A percentile compares a stretch with the other conserved stretches of the same genome.
Conservation (phyloP, 257 asterid species). For the Solanum appendiculatum region DNA sequence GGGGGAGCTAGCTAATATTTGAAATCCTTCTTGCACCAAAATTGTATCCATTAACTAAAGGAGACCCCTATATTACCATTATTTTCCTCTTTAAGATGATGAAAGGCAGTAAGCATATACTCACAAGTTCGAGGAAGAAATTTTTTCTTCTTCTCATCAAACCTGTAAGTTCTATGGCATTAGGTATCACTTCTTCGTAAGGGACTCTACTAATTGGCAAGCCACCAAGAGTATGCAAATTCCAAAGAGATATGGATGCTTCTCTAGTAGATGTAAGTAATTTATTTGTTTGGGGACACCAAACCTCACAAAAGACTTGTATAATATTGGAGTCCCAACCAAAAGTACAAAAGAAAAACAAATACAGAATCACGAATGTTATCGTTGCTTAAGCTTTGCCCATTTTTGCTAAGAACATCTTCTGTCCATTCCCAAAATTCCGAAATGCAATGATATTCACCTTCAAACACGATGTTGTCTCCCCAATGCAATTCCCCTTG, state of each 20-base stretch:
- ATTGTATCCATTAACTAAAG: not conserved
- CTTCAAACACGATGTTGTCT: not conserved
- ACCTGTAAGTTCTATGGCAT: not conserved
- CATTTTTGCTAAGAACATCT: not conserved
- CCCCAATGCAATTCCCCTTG: not conserved
- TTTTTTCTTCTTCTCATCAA: not conserved
- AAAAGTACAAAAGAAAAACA: too few relatives aligned
- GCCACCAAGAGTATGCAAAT: not conserved
- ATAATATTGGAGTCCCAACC: not conserved
- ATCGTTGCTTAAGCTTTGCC: not conserved
- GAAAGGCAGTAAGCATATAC: not conserved
- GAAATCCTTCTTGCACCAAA: not conserved
- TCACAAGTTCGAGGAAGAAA: not conserved
- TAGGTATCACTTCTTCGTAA: not conserved
- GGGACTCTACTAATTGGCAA: not conserved
- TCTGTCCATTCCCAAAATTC: not conserved
- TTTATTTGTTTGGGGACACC: not conserved
- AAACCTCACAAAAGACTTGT: not conserved
- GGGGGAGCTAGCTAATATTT: not conserved
- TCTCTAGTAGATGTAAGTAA: not conserved
- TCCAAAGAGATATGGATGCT: not conserved
- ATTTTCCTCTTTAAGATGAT: not conserved
- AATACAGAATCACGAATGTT: too few relatives aligned
- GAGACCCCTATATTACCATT: not conserved
- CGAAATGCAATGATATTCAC: not conserved